Base-by-base conservation (phyloP, 1,284 basidiomycete genomes). In the Mycosarcoma maydis region DNA sequence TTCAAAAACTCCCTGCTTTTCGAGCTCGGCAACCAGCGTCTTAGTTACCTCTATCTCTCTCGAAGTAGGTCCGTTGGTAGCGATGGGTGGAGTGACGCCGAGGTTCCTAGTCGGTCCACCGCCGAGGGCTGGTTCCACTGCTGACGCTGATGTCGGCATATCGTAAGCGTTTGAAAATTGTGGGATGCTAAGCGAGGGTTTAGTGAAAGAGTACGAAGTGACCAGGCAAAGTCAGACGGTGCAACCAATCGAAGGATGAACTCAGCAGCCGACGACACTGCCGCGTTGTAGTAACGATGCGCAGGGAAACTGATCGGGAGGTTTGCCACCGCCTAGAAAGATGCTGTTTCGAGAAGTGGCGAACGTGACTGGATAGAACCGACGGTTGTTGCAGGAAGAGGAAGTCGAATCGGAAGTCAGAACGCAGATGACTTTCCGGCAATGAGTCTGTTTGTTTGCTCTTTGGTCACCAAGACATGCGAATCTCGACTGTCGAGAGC, bases 1-100 rank as follows among this genome's bases (percentile, higher is more conserved):
- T 84, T 98, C 95, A 83, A 97, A 96, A 13, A 90, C 90, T 59
- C 91, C 90, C 79, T 96, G 90, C 50, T 87, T 85, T 73, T 89
- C 87, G 14, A 99, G 87, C 83, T 98, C 95, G 51, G 91, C 89
- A 90, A 92, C 90, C 68, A 94, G 86, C 32, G 90, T 90, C 30
- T 87, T 83, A 1, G 94, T 96, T n/a, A 96, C 73, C 48, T 79
- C 81, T 47, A 77, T 60, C 46, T 82, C 81, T 37, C 67, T 58
- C 33, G 62, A 55, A 8, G 80, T 81, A 10, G 81, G 80, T 24
- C 74, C 76, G 36, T 71, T 75, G 20, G 79, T 64, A 52, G 92
- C 91, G 77, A 98, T 96, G 43, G 95, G 94, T 42, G 92, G 91
- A 14, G 95, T 98, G 26, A 86, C 85, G 27, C 86, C 86, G 32